These are phyloP conservation scores for Saprolegnia parasitica DNA, from an alignment of 352 stramenopile genomes.

Conservation along the genomic window DNA sequence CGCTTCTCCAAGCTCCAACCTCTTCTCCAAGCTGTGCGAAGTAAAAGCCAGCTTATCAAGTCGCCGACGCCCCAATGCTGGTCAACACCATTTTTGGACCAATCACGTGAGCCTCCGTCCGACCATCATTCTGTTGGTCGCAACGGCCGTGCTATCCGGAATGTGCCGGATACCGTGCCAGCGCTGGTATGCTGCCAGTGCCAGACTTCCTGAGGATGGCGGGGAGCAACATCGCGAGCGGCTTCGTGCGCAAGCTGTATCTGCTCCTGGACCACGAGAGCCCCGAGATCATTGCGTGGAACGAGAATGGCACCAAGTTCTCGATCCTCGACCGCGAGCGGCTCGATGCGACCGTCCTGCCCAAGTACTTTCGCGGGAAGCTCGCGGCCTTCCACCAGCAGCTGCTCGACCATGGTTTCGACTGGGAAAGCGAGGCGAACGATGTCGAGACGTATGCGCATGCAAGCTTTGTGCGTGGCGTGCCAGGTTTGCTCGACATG, in stretches of 20 bases:
- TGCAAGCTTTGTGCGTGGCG: slow-evolving; percentile 48
- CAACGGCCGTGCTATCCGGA: not conserved
- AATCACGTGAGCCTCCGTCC: not conserved
- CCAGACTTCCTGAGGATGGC: slow-evolving; percentile 28
- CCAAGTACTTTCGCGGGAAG: slow-evolving; percentile 62
- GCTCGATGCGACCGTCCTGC: slow-evolving; percentile 55
- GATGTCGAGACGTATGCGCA: slow-evolving; percentile 50
- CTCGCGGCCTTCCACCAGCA: slow-evolving; percentile 72
- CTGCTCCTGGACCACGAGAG: slow-evolving; percentile 72
- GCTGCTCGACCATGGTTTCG: slow-evolving; percentile 67
- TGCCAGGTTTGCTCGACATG: slow-evolving; percentile 45
- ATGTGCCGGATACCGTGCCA: not conserved
- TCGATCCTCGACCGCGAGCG: slow-evolving; percentile 56
- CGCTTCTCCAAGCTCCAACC: too few relatives aligned
- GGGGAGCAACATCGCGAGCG: slow-evolving; percentile 52
- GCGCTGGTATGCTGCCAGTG: not conserved
- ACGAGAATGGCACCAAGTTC: slow-evolving; percentile 50
- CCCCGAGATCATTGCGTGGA: slow-evolving; percentile 55
- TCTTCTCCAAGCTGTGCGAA: too few relatives aligned
- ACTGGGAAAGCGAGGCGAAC: slow-evolving; percentile 49
- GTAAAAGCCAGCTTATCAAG: too few relatives aligned
- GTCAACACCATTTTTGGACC: not conserved
- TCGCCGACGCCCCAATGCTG: too few relatives aligned
- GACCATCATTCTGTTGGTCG: not conserved
- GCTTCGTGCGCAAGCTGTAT: slow-evolving; percentile 80